Conservation (phyloP, 129 eudicot genomes). For the Artemisia annua region DNA sequence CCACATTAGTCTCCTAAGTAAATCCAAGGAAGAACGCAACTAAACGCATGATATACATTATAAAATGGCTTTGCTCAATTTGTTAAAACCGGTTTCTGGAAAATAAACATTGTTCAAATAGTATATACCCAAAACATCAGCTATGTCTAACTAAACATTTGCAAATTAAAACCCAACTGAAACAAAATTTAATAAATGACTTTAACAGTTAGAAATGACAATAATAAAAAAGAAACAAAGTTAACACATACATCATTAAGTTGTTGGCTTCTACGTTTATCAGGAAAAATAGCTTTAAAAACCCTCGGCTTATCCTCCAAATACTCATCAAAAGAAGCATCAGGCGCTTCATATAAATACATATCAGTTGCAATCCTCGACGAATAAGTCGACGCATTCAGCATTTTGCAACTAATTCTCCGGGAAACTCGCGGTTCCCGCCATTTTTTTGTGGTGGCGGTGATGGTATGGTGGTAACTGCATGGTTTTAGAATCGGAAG, state of each 20-base stretch:
- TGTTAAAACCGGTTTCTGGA: not conserved
- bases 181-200: not conserved
- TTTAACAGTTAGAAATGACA: not conserved
- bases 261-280: conserved; percentile 71
- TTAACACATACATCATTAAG: conserved; percentile 53
- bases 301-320: conserved; percentile 83
- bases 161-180: no score
- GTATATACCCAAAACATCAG: no score
- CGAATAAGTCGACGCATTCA: conserved; percentile 56
- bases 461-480: conserved; percentile 4
- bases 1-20: conserved; percentile 2
- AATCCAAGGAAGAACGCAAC: not conserved
- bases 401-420: conserved; percentile 34
- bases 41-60: not conserved
- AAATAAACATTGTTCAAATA: no score
- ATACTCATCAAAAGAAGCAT: conserved; percentile 88
- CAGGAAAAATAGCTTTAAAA: conserved; percentile 81
- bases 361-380: conserved; percentile 70
- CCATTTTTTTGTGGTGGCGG: conserved; percentile 20
- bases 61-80: not conserved
- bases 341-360: conserved; percentile 64
- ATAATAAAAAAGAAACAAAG: no score
- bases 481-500: conserved; percentile 27
- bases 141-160: no score
- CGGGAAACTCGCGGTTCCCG: conserved; percentile 1